Percentiles rank a stretch among this genome's conserved stretches.
phyloP scores from a whole-genome alignment of 2,329 filamentous ascomycete species.

The Neoarthrinium moseri region DNA sequence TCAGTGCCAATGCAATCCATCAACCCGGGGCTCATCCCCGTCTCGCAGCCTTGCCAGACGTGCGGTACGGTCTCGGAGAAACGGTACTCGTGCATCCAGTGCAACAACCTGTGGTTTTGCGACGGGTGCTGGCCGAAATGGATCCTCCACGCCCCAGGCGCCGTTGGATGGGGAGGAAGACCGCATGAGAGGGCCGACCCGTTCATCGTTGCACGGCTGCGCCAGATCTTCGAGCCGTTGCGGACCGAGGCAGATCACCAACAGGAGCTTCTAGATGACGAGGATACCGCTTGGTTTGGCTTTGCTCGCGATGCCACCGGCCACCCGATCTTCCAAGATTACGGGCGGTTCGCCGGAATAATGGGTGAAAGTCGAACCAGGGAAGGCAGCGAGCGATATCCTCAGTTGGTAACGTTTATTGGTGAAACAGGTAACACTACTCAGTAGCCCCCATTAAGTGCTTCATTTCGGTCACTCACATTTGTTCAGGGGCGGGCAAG shows the following conservation, averaged over 20 bases:
- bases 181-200: conserved; percentile 11
- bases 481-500: conserved; percentile 35
- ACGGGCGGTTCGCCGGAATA: conserved; percentile 35
- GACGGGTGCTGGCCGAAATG: conserved; percentile 30
- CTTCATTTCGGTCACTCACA: neutral
- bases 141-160: conserved; percentile 17
- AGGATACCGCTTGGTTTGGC: conserved; percentile 9
- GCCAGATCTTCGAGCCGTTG: conserved; percentile 8
- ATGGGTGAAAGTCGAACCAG: conserved; percentile 21
- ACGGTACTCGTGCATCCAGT: conserved; percentile 30
- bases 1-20: neutral
- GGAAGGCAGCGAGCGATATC: conserved; percentile 16
- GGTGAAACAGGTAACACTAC: conserved; percentile 26
- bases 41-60: conserved; percentile 26
- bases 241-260: conserved; percentile 4
- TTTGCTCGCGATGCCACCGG: neutral
- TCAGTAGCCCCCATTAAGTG: neutral
- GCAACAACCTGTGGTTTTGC: conserved; percentile 31
- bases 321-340: conserved; percentile 34
- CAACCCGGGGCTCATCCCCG: conserved; percentile 4
- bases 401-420: conserved; percentile 35
- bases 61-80: conserved; percentile 24
- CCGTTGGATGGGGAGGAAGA: conserved; percentile 28
- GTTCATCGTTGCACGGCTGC: conserved; percentile 4
- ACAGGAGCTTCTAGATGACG: conserved; percentile 1